Base-by-base conservation (phyloP, 2,329 filamentous ascomycete genomes). In the Juglanconis sp. region DNA sequence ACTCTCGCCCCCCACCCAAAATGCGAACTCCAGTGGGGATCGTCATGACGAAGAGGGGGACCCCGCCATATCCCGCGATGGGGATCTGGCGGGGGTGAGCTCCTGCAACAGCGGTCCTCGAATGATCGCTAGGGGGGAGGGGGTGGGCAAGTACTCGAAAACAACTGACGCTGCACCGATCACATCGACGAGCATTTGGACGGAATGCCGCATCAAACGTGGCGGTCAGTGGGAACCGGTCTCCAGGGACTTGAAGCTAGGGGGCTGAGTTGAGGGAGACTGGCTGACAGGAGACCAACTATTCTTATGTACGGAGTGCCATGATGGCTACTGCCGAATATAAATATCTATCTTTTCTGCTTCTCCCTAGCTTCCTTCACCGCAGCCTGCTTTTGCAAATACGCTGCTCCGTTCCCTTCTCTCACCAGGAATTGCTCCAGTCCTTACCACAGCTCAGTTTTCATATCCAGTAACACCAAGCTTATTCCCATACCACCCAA, bases 31-130 rank as follows among this genome's bases (percentile, higher is more conserved):
- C 11, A 11, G 35, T 24, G 35, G 7, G 35, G 35, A 38, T 38
- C 35, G 7, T 11, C 8, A 53, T 60, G 57, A 62, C 60, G 53
- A 31, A 35, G 49, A 53, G 32, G 48, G 38, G 8, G 8, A 49
- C 60, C 57, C 60, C 60, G 44, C 60, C 59, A 62, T 48, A 56
- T 56, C 36, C 53, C 57, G 40, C 53, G 35, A 49, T 40, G 10
- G 40, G 53, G 31, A 54, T 30, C 8, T 7, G 48, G 53, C 36
- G 15, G 51, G 48, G 50, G 48, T 44, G 40, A 60, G 40, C 57
- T 48, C 59, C 34, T 56, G 56, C 49, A 47, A 48, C 38, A 24
- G 24, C 11, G 38, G 38, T 55, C 13, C 48, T 53, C 34, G 48
- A 50, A 36, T 53, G 56, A 62, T 62, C 53, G 48, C 42, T 53